phyloP scores from a whole-genome alignment of 192 early-diverging fungal species.

The Umbelopsis sp. region DNA sequence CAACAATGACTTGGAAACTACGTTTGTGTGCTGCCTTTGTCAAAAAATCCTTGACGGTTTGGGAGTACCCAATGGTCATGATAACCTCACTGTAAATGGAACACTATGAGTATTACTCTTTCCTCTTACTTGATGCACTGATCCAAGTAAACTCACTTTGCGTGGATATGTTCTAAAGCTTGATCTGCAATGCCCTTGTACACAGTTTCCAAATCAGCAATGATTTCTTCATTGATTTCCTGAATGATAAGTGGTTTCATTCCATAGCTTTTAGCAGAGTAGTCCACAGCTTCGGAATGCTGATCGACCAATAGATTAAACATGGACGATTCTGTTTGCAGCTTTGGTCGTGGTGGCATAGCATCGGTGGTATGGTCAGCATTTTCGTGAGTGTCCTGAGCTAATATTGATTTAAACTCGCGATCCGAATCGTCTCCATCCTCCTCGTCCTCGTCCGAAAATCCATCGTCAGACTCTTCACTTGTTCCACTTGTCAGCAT shows the following conservation, averaged over 20 bases:
- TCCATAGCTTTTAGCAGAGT: conserved; percentile 30
- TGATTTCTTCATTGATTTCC: conserved; percentile 87
- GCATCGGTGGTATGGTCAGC: neutral
- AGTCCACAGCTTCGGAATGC: neutral
- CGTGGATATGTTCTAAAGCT: conserved; percentile 91
- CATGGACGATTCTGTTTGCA: conserved; percentile 52
- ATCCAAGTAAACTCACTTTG: conserved; percentile 63
- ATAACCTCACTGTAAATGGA: conserved; percentile 81
- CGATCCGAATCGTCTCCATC: conserved; percentile 28
- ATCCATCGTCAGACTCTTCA: conserved; percentile 13
- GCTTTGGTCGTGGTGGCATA: neutral
- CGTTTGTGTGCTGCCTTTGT: conserved; percentile 81
- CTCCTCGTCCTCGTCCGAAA: conserved; percentile 22
- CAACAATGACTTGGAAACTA: conserved; percentile 94
- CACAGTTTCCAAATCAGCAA: conserved; percentile 81
- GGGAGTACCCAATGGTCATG: conserved; percentile 89
- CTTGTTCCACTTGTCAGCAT: conserved; percentile 16
- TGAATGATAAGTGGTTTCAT: conserved; percentile 80
- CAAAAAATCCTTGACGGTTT: conserved; percentile 83
- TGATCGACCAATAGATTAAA: conserved; percentile 67
- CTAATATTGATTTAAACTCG: conserved; percentile 21
- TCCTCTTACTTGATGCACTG: neutral
- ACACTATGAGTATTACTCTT: neutral
- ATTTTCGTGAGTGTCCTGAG: conserved; percentile 22
- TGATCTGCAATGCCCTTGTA: conserved; percentile 79